These are phyloP conservation scores for Aureobasidium sp. DNA, from an alignment of 2,329 filamentous ascomycete species.

Conservation along the genomic window DNA sequence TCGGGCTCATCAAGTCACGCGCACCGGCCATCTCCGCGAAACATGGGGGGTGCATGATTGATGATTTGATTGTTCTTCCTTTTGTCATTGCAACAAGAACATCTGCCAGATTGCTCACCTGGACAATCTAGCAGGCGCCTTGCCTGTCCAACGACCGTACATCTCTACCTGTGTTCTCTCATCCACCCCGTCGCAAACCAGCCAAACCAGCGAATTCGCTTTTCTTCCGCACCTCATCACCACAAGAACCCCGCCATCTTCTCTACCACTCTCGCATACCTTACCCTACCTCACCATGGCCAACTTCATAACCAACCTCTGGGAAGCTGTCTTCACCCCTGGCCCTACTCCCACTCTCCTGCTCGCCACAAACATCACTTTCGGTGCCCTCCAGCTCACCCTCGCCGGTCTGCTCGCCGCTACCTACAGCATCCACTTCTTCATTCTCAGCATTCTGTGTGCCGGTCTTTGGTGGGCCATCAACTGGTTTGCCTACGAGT, in stretches of 20 bases:
- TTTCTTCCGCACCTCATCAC: background rate
- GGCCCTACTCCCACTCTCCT: constrained; percentile 84
- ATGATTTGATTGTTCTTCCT: constrained; percentile 1
- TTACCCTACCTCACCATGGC: constrained; percentile 27
- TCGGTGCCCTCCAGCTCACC: constrained; percentile 75
- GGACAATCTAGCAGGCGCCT: background rate
- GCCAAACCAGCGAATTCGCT: no score
- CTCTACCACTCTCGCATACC: background rate
- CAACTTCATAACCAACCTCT: constrained; percentile 65
- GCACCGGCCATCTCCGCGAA: constrained; percentile 12
- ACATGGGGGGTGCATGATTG: constrained; percentile 14
- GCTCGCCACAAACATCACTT: constrained; percentile 81
- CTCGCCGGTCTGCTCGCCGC: constrained; percentile 68
- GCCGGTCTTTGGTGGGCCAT: constrained; percentile 85
- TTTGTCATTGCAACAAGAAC: background rate
- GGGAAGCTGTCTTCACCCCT: constrained; percentile 88
- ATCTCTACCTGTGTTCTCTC: background rate
- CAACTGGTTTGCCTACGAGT: constrained; percentile 87
- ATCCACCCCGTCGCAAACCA: background rate
- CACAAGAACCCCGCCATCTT: background rate
- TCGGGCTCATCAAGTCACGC: background rate
- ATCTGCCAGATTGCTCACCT: background rate
- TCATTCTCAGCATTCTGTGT: constrained; percentile 70
- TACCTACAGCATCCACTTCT: constrained; percentile 84
- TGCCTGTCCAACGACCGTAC: background rate